phyloP scores from a whole-genome alignment of 495 filamentous ascomycete genomes.

The Podospora conica region DNA sequence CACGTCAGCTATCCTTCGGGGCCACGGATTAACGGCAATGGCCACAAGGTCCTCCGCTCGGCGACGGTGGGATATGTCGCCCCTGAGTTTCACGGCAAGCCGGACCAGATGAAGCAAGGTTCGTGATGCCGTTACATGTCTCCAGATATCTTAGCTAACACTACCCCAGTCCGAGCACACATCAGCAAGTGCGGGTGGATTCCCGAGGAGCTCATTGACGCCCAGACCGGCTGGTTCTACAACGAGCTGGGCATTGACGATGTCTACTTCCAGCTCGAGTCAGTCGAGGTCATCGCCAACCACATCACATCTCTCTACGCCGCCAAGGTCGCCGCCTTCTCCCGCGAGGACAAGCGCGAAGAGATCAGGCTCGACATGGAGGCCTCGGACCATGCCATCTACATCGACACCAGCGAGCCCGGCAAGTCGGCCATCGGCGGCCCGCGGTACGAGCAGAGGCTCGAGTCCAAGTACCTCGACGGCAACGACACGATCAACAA shows the following conservation, averaged over 20 bases:
- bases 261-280: conserved; percentile 95
- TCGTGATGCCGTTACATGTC: conserved; percentile 19
- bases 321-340: conserved; percentile 91
- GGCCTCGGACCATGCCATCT: conserved; percentile 89
- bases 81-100: conserved; percentile 90
- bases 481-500: conserved; percentile 52
- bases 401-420: conserved; percentile 93
- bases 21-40: conserved; percentile 49
- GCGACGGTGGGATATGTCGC: conserved; percentile 94
- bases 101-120: conserved; percentile 89
- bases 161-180: conserved; percentile 35
- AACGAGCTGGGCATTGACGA: conserved; percentile 95
- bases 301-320: conserved; percentile 95
- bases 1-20: conserved; percentile 73
- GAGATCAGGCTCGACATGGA: conserved; percentile 97
- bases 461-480: conserved; percentile 93
- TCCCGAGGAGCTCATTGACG: conserved; percentile 71
- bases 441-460: conserved; percentile 84
- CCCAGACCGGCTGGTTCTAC: conserved; percentile 94
- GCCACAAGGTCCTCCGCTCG: conserved; percentile 67
- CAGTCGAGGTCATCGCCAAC: conserved; percentile 77
- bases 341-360: conserved; percentile 85
- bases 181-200: conserved; percentile 63
- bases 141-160: conserved; percentile 9
- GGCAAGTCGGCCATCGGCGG: conserved; percentile 69